These are phyloP conservation scores for Claviceps digitariae DNA, from an alignment of 2,329 filamentous ascomycete species.

Conservation along the genomic window DNA sequence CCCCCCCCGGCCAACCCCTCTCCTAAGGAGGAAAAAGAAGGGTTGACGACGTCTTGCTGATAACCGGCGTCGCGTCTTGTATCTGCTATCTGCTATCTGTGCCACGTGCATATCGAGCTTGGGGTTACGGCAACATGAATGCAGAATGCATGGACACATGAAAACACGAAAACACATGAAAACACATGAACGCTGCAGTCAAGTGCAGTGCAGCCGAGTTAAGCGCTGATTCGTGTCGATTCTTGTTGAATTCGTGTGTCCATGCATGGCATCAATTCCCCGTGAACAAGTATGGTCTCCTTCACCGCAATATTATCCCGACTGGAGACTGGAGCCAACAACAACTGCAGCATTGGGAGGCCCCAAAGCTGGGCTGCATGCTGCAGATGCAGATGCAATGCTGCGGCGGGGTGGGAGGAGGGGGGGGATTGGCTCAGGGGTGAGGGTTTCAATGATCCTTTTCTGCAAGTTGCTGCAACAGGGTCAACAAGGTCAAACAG, in stretches of 20 bases:
- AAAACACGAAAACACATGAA: too few species aligned
- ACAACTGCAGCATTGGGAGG: background rate
- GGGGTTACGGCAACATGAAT: background rate
- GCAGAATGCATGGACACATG: too few species aligned
- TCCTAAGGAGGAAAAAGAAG: too few species aligned
- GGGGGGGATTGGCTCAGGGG: too few species aligned
- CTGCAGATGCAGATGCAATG: too few species aligned
- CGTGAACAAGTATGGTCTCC: background rate
- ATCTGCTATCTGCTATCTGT: too few species aligned
- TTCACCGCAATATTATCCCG: slow-evolving; percentile 1
- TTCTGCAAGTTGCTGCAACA: background rate
- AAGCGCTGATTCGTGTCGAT: background rate
- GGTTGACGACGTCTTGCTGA: too few species aligned
- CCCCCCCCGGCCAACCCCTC: too few species aligned
- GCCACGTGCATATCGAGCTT: too few species aligned
- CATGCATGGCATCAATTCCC: background rate
- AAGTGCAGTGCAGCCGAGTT: background rate
- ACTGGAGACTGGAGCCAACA: background rate
- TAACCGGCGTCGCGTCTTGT: too few species aligned
- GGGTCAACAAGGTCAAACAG: background rate
- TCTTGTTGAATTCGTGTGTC: background rate
- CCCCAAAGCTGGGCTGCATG: background rate
- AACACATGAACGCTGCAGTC: background rate
- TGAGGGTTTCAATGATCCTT: background rate
- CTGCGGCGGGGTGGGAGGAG: too few species aligned